A percentile compares a stretch with the other conserved stretches of the same genome.
phyloP scores from a whole-genome alignment of 768 basidiomycete species.

The Lactarius trivialis region DNA sequence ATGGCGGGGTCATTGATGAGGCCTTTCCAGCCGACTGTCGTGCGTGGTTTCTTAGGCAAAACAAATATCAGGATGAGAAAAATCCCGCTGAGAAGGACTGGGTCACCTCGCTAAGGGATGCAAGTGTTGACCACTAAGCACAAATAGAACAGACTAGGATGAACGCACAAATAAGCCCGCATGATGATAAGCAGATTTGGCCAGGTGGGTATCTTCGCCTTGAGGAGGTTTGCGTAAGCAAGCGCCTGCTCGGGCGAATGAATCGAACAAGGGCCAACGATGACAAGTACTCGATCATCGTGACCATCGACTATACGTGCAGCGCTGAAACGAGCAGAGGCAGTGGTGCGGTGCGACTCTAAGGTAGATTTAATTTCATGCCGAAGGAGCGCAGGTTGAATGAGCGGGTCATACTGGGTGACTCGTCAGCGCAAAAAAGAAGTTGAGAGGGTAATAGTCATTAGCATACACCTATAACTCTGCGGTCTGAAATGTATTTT shows the following conservation, averaged over 20 bases:
- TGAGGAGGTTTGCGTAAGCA: slow-evolving; percentile 71
- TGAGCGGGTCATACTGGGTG: slow-evolving; percentile 88
- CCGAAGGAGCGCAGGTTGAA: slow-evolving; percentile 85
- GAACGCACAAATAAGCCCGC: slow-evolving; percentile 93
- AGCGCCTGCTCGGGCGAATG: slow-evolving; percentile 83
- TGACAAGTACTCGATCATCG: slow-evolving; percentile 81
- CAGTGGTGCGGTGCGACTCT: slow-evolving; percentile 67
- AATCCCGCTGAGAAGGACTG: neutral
- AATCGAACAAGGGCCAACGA: slow-evolving; percentile 95
- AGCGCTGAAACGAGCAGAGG: slow-evolving; percentile 68
- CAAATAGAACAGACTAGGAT: slow-evolving; percentile 10
- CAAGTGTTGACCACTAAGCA: slow-evolving; percentile 29
- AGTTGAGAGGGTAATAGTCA: neutral
- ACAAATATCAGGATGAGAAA: neutral
- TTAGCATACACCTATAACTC: slow-evolving; percentile 66
- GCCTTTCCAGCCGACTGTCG: slow-evolving; percentile 98
- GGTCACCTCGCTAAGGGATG: slow-evolving; percentile 37
- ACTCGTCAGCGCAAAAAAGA: slow-evolving; percentile 4
- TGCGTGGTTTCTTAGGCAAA: slow-evolving; percentile 75
- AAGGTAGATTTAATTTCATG: slow-evolving; percentile 73
- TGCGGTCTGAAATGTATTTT: slow-evolving; percentile 73
- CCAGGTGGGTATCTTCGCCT: slow-evolving; percentile 57
- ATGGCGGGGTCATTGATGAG: slow-evolving; percentile 93
- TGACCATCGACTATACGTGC: slow-evolving; percentile 77
- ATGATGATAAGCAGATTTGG: slow-evolving; percentile 85